A percentile compares a stretch with the other conserved stretches of the same genome.
Conservation (phyloP, 179 eudicot genomes). For the Spinacia oleracea region DNA sequence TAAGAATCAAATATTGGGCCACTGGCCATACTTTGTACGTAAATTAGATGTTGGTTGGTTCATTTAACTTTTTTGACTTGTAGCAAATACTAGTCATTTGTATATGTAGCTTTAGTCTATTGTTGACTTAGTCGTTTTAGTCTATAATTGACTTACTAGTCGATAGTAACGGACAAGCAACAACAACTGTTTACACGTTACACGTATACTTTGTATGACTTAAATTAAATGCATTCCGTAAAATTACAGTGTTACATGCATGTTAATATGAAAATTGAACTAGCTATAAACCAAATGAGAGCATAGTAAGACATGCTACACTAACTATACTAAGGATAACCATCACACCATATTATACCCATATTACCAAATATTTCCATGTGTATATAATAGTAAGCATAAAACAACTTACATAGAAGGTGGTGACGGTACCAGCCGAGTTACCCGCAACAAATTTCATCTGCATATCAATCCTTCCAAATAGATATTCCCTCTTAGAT, state of each 20-base stretch:
- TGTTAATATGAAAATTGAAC: no score
- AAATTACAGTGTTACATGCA: no score
- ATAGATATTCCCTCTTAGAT: slow-evolving; percentile 41
- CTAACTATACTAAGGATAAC: no score
- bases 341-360: background rate
- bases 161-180: no score
- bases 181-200: no score
- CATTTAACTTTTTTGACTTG: background rate
- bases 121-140: background rate
- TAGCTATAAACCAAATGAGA: no score
- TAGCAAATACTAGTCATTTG: background rate
- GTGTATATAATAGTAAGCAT: background rate
- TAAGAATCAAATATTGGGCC: no score
- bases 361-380: background rate
- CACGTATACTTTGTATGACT: no score
- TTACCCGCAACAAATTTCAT: slow-evolving; percentile 42
- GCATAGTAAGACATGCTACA: no score
- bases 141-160: no score
- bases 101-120: background rate
- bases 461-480: slow-evolving; percentile 50
- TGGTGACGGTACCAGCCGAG: slow-evolving; percentile 51
- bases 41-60: background rate
- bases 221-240: no score
- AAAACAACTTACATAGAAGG: slow-evolving; percentile 41
- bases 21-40: background rate